These are phyloP conservation scores for Colletotrichum tanaceti DNA, from an alignment of 2,329 filamentous ascomycete species.

Conservation along the genomic window DNA sequence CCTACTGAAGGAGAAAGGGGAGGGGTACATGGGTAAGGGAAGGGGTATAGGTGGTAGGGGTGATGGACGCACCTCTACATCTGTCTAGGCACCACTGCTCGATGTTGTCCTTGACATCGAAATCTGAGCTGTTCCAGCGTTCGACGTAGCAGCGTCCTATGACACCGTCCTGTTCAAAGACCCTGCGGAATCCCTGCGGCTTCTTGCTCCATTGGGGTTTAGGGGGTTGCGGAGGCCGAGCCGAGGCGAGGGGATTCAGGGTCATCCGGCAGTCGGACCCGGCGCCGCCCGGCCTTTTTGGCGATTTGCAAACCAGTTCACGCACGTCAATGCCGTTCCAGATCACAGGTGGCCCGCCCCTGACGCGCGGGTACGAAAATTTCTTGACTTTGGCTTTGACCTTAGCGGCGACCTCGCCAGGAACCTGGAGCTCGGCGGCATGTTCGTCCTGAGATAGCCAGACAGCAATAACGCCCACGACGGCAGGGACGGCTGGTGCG, in stretches of 20 bases:
- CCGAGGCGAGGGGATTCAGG: too few relatives aligned
- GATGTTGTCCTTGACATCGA: neutral
- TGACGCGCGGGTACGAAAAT: constrained; percentile 15
- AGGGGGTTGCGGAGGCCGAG: neutral
- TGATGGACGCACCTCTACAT: constrained; percentile 12
- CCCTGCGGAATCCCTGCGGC: constrained; percentile 12
- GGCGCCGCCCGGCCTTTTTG: neutral
- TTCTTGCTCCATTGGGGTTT: constrained; percentile 15
- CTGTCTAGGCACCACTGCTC: constrained; percentile 23
- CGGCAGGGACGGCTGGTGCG: constrained; percentile 5
- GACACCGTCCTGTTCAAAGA: constrained; percentile 16
- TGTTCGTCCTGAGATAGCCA: constrained; percentile 26
- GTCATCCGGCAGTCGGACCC: neutral
- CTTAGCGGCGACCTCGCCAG: constrained; percentile 17
- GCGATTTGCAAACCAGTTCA: neutral
- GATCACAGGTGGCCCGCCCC: constrained; percentile 8
- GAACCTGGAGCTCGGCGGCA: constrained; percentile 4
- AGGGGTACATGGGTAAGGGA: too few relatives aligned
- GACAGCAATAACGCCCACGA: constrained; percentile 28
- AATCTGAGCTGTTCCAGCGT: constrained; percentile 1
- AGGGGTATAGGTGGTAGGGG: neutral
- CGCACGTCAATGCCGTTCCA: constrained; percentile 32
- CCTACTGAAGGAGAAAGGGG: too few relatives aligned
- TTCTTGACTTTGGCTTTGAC: constrained; percentile 24
- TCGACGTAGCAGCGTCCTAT: neutral